Base-by-base conservation (phyloP, 2,329 filamentous ascomycete species). In the Furcasterigmium furcatum region DNA sequence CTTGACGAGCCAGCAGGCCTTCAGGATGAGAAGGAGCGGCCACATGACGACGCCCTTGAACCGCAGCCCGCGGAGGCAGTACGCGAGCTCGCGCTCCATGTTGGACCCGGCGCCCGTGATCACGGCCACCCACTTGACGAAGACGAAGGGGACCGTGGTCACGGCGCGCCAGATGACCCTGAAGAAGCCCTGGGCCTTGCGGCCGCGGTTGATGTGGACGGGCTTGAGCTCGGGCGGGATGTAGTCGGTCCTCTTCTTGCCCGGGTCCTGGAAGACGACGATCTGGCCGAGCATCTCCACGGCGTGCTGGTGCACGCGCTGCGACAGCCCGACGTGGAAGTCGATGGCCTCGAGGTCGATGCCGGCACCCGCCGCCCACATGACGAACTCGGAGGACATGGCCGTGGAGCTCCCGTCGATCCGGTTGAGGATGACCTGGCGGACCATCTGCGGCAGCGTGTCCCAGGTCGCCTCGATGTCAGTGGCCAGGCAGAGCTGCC, bases 71-170 rank as follows among this genome's bases (percentile, higher is more conserved):
- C 58, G 51, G 9, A 67, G 50, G 7, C 56, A 52, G 45, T 66
- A 64, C 56, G 58, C 63, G 3, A 68, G 50, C 49, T 68, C 65
- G 21, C 64, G 49, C 45, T 66, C 65, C 22, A 66, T 54, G 39
- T 66, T 59, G 13, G 60, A 60, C 6, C 61, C 62, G 5, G 59
- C 65, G 3, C 61, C 59, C 1, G 61, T 61, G 29, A 66, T 55
- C 40, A 67, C 58, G 9, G 60, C 63, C 1, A 63, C 47, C 58
- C 62, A 67, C 44, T 64, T 63, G 16, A 58, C 50, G 14, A 64
- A 51, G 4, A 52, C 50, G 36, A 59, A 44, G 1, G 62, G 52
- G 3, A 64, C 24, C 3, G 49, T 48, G 3, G 53, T 35, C 3
- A 59, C 32, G 2, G 46, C 45, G 16, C 52, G 54, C 41, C 51